Base-by-base conservation (phyloP, 108 stramenopile species). In the Stephanodiscus triporus region DNA sequence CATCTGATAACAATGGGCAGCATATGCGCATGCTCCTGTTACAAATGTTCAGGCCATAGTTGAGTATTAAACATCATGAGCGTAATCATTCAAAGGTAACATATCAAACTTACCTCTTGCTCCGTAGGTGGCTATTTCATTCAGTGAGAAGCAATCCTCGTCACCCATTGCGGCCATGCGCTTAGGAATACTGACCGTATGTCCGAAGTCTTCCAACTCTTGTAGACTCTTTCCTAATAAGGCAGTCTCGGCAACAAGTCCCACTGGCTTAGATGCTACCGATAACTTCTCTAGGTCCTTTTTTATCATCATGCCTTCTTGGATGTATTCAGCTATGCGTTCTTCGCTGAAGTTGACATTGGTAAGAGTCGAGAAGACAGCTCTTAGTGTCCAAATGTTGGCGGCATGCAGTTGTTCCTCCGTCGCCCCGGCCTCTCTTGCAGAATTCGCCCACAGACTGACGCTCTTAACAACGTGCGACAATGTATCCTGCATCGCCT, bases 261-360 rank as follows among this genome's bases (percentile, higher is more conserved):
- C 77, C 45, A 72, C 60, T 38, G 86, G 82, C 26, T 62, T 70
- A 29, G 70, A 71, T 50, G 63, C 42, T 43, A 13, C 32, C 19
- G 83, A 70, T 22, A 85, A 42, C 14, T 63, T 45, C 60, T 79
- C 51, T 30, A 94, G 73, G 45, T 87, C 58, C 27, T 75, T 80
- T 55, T 84, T 75, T 38, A 89, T 63, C 9, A 37, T 53, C 47
- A 73, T 55, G 24, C 87, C 89, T 70, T 91, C 78, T 11, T 63
- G 77, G 56, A 89, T 83, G 73, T 83, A 91, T 49, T 88, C 87
- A 17, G 71, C 75, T 81, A 90, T 91, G 4, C 87, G 75, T 17
- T 76, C 83, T 42, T 86, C 85, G 50, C 73, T 71, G 76, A 94
- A 94, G 77, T 94, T 94, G 62, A 94, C 93, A 81, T 94, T 94